Conservation (phyloP, 768 basidiomycete genomes). For the Pisolithus tinctorius region DNA sequence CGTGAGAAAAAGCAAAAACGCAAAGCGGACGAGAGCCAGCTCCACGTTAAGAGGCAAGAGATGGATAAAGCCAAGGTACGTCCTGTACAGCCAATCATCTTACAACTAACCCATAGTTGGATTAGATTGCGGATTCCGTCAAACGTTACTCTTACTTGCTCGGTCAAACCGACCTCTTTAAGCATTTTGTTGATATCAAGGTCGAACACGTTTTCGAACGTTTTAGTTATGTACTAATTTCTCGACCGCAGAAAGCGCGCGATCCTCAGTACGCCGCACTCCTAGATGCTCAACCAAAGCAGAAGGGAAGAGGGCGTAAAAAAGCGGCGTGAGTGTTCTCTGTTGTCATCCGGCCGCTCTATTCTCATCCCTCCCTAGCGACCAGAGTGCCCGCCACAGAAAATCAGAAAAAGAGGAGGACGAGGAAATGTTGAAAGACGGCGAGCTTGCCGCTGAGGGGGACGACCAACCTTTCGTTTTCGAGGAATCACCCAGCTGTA, state of each 20-base stretch:
- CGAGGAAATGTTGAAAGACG: slow-evolving; percentile 87
- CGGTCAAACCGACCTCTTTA: slow-evolving; percentile 96
- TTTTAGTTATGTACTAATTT: neutral
- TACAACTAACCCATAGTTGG: slow-evolving; percentile 7
- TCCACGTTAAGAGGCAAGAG: slow-evolving; percentile 66
- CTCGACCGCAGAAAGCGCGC: slow-evolving; percentile 56
- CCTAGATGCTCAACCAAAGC: slow-evolving; percentile 80
- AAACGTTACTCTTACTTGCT: slow-evolving; percentile 97
- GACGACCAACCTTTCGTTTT: slow-evolving; percentile 92
- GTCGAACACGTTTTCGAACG: slow-evolving; percentile 30
- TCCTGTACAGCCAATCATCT: neutral
- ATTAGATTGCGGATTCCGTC: slow-evolving; percentile 83
- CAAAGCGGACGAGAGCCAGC: slow-evolving; percentile 63
- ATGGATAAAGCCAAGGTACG: slow-evolving; percentile 85
- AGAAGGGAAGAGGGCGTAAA: slow-evolving; percentile 80
- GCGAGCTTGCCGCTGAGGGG: slow-evolving; percentile 70
- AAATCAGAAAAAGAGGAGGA: slow-evolving; percentile 99
- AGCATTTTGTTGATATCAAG: slow-evolving; percentile 97
- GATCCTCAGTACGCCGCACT: slow-evolving; percentile 92
- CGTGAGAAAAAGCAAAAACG: slow-evolving; percentile 46
- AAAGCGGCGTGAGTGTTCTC: slow-evolving; percentile 55
- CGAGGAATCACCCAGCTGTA: slow-evolving; percentile 89
- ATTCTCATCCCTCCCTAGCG: slow-evolving; percentile 37
- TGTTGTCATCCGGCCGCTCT: neutral
- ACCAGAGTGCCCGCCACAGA: slow-evolving; percentile 74